A percentile compares a stretch with the other conserved stretches of the same genome.
These are phyloP conservation scores for Auxenochlorella pyrenoidosa DNA, from an alignment of 139 green algal genomes.

Conservation along the genomic window DNA sequence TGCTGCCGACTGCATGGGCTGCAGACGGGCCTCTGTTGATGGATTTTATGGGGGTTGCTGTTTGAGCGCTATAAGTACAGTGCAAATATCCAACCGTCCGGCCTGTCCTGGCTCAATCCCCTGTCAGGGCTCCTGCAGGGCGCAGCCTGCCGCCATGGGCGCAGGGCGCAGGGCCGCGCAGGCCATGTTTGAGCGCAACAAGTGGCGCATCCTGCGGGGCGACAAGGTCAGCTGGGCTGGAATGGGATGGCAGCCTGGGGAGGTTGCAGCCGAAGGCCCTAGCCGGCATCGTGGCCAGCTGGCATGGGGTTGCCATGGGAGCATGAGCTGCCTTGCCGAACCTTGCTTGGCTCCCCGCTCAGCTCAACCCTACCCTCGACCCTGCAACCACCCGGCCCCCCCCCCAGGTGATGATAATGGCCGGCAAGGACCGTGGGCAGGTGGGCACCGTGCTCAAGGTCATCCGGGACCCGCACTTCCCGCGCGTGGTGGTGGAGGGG, in stretches of 20 bases:
- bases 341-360: not conserved
- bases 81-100: not conserved
- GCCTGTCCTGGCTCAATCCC: not conserved
- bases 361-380: not conserved
- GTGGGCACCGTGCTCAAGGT: slow-evolving; percentile 68
- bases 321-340: not conserved
- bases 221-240: slow-evolving; percentile 43
- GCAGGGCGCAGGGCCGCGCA: slow-evolving; percentile 42
- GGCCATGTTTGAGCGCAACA: slow-evolving; percentile 55
- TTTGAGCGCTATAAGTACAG: too few species aligned
- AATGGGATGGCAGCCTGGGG: not conserved
- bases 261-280: too few species aligned
- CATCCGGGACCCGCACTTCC: slow-evolving; percentile 60
- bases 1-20: too few species aligned
- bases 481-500: slow-evolving; percentile 75
- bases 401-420: slow-evolving; percentile 60
- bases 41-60: too few species aligned
- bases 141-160: slow-evolving; percentile 42
- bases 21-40: too few species aligned
- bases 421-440: slow-evolving; percentile 81
- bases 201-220: slow-evolving; percentile 69
- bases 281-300: not conserved
- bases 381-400: not conserved
- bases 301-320: not conserved
- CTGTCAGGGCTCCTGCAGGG: not conserved